Evolutionary conservation across 2,329 filamentous ascomycete genomes (phyloP).

Genomic region (Phyllosticta capitalensis): DNA sequence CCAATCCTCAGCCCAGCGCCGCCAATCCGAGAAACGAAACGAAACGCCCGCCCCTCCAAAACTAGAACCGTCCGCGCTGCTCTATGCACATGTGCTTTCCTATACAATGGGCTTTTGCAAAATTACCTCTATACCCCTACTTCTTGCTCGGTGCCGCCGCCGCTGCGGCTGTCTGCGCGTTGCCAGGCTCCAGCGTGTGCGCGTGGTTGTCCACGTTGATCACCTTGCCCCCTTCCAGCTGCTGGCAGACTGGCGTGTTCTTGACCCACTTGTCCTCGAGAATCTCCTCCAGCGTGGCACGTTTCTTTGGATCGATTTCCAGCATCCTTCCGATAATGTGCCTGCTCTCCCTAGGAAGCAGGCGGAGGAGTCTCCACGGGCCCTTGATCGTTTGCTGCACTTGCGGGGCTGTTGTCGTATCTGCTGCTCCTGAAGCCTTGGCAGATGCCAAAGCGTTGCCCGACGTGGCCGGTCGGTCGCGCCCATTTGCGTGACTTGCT

Average conservation of each 20-base stretch:
- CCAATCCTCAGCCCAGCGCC: no score
- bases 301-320: constrained; percentile 71
- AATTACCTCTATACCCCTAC: neutral
- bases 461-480: constrained; percentile 15
- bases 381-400: constrained; percentile 63
- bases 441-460: neutral
- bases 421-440: constrained; percentile 11
- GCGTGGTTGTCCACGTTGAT: constrained; percentile 66
- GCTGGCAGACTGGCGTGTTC: constrained; percentile 72
- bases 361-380: constrained; percentile 77
- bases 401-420: constrained; percentile 47
- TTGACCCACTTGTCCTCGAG: constrained; percentile 85
- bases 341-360: constrained; percentile 80
- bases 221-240: constrained; percentile 63
- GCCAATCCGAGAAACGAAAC: no score
- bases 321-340: constrained; percentile 91
- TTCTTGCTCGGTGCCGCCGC: constrained; percentile 15
- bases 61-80: no score
- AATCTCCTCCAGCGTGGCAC: constrained; percentile 79
- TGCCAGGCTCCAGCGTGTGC: constrained; percentile 69
- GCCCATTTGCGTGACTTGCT: constrained; percentile 9
- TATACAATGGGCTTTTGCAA: no score
- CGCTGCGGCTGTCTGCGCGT: constrained; percentile 30
- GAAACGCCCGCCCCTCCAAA: no score
- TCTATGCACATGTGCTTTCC: neutral